Percentiles rank a stretch among this genome's conserved stretches.
phyloP scores from a whole-genome alignment of 768 basidiomycete genomes.

The Austroboletus eburneus region DNA sequence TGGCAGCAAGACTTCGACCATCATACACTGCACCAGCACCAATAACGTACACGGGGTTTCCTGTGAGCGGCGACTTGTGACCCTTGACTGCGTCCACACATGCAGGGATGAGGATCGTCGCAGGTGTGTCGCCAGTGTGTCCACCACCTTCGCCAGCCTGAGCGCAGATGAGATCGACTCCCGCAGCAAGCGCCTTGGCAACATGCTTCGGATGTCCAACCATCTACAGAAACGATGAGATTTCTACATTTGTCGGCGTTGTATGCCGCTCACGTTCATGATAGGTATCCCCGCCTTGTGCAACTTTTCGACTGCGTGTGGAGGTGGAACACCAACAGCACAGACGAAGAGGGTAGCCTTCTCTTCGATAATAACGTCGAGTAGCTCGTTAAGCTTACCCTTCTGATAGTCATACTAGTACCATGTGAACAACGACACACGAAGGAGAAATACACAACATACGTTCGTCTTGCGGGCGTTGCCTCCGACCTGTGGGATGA shows the following conservation, averaged over 20 bases:
- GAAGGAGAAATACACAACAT: slow-evolving; percentile 14
- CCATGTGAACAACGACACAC: slow-evolving; percentile 1
- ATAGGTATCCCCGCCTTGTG: slow-evolving; percentile 82
- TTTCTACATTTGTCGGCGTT: background rate
- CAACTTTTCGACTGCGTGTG: slow-evolving; percentile 71
- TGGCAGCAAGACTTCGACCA: slow-evolving; percentile 82
- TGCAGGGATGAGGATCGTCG: slow-evolving; percentile 85
- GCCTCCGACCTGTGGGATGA: slow-evolving; percentile 84
- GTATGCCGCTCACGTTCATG: slow-evolving; percentile 61
- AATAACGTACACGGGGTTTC: slow-evolving; percentile 79
- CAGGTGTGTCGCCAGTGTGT: slow-evolving; percentile 80
- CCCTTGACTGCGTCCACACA: slow-evolving; percentile 83
- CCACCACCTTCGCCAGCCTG: slow-evolving; percentile 93
- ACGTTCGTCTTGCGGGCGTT: slow-evolving; percentile 90
- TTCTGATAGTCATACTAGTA: slow-evolving; percentile 82
- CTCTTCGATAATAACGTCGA: slow-evolving; percentile 91
- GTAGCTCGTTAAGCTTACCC: slow-evolving; percentile 76
- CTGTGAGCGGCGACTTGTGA: slow-evolving; percentile 72
- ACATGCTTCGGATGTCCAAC: slow-evolving; percentile 95
- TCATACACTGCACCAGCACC: slow-evolving; percentile 93
- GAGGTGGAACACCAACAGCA: slow-evolving; percentile 84
- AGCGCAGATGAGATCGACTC: slow-evolving; percentile 91
- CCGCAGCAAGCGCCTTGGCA: slow-evolving; percentile 71
- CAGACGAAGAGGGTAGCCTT: slow-evolving; percentile 86
- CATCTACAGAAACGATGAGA: slow-evolving; percentile 44